These are phyloP conservation scores for Colletotrichum sp. DNA, from an alignment of 2,329 filamentous ascomycete species.

Conservation along the genomic window DNA sequence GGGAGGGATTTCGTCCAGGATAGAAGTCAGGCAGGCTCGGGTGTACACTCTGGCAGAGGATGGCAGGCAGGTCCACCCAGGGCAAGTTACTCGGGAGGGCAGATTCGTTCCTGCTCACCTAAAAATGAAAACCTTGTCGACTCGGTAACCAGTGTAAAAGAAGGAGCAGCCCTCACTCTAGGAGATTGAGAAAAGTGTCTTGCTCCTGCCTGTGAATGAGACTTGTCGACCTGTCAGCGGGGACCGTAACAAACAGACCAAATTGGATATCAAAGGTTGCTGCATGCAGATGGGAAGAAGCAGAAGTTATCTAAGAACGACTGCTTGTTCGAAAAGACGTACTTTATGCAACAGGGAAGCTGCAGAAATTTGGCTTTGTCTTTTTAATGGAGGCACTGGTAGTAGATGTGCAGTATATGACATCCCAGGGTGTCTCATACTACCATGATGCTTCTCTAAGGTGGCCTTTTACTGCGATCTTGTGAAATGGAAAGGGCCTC, in stretches of 20 bases:
- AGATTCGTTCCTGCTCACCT: background rate
- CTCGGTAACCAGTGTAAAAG: background rate
- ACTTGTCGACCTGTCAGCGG: background rate
- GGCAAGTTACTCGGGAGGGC: background rate
- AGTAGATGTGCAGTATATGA: background rate
- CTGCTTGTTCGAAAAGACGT: accelerated
- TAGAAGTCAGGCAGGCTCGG: background rate
- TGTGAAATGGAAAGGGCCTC: background rate
- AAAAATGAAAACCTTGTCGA: background rate
- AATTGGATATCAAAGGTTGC: background rate
- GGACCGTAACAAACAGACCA: background rate
- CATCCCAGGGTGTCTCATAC: background rate
- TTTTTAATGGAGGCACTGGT: background rate
- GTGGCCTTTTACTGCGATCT: background rate
- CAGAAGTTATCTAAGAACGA: background rate
- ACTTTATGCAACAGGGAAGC: background rate
- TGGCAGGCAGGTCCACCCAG: background rate
- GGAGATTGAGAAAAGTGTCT: background rate
- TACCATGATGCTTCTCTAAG: background rate
- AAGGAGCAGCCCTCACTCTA: background rate
- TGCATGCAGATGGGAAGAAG: background rate
- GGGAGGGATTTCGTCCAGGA: background rate
- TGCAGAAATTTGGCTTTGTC: background rate
- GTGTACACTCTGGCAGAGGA: too few species aligned
- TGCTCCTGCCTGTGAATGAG: background rate